Evolutionary conservation across 345 rosid genomes (phyloP).

Genomic region (Moricandia arvensis): DNA sequence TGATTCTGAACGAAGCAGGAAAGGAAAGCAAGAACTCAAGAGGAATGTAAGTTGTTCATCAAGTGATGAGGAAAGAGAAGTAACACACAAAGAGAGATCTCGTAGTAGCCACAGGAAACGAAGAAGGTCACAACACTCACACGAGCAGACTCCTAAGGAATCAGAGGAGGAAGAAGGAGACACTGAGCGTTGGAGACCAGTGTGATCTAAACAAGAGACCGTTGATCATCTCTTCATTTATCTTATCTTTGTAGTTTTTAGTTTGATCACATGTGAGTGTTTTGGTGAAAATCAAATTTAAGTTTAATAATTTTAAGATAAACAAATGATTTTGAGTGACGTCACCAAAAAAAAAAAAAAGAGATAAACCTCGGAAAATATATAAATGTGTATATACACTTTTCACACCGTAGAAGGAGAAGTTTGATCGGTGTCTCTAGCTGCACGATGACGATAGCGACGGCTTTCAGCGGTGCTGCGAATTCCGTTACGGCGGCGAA

Average conservation of each 20-base stretch:
- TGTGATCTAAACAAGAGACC: constrained; percentile 8
- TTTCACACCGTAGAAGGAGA: not conserved
- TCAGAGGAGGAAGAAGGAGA: constrained; percentile 15
- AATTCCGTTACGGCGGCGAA: constrained; percentile 37
- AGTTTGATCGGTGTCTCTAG: not conserved
- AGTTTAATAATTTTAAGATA: not conserved
- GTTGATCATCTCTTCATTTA: not conserved
- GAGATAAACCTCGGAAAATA: not conserved
- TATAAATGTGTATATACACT: not conserved
- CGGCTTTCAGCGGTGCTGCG: constrained; percentile 42
- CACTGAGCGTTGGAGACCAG: constrained; percentile 39
- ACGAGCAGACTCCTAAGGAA: constrained; percentile 9
- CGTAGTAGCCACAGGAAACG: constrained; percentile 30
- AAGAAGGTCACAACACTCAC: constrained; percentile 19
- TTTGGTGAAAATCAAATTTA: not conserved
- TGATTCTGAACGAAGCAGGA: constrained; percentile 16
- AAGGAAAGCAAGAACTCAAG: not conserved
- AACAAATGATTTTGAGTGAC: not conserved
- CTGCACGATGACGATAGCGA: constrained; percentile 28
- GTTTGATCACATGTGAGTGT: not conserved
- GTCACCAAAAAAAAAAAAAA: not conserved
- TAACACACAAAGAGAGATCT: constrained; percentile 29
- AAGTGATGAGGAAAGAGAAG: constrained; percentile 30
- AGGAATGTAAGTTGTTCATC: constrained; percentile 26
- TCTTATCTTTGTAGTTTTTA: not conserved